These are phyloP conservation scores for Penicillium sp. DNA, from an alignment of 2,329 filamentous ascomycete genomes.

Conservation along the genomic window DNA sequence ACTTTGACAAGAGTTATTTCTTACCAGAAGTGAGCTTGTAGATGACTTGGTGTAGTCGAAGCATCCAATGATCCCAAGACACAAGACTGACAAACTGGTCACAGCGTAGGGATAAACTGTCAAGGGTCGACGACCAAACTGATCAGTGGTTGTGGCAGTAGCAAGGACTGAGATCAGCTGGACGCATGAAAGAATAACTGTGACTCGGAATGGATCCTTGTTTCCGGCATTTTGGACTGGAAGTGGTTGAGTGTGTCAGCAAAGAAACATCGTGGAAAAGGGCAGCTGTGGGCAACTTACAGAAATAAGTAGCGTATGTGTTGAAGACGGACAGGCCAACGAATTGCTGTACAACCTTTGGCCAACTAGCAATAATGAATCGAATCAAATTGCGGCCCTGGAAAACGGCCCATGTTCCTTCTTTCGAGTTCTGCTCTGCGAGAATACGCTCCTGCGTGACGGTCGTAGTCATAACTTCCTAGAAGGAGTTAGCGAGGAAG, in stretches of 20 bases:
- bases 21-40: conserved; percentile 47
- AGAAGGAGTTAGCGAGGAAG: not conserved
- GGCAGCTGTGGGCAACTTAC: conserved; percentile 23
- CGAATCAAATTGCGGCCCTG: conserved; percentile 46
- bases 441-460: conserved; percentile 40
- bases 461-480: conserved; percentile 46
- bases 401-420: conserved; percentile 45
- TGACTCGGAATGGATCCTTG: conserved; percentile 52
- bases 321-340: conserved; percentile 49
- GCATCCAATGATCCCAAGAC: conserved; percentile 50
- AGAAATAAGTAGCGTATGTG: conserved; percentile 51
- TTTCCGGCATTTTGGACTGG: conserved; percentile 51
- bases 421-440: conserved; percentile 38
- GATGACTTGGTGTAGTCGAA: conserved; percentile 46
- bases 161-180: conserved; percentile 52
- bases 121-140: conserved; percentile 46
- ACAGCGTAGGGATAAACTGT: conserved; percentile 51
- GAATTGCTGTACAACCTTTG: conserved; percentile 50
- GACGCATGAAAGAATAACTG: conserved; percentile 50
- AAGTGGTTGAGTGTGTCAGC: not conserved
- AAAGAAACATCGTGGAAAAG: not conserved
- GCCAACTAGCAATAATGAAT: conserved; percentile 49
- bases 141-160: conserved; percentile 45
- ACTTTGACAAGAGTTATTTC: not conserved
- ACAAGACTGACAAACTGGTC: conserved; percentile 45